Evolutionary conservation across 1,139 yeast genomes (phyloP), one percentile per base, ranked within the genome.

Genomic region (Debaryomycetaceae sp.): DNA sequence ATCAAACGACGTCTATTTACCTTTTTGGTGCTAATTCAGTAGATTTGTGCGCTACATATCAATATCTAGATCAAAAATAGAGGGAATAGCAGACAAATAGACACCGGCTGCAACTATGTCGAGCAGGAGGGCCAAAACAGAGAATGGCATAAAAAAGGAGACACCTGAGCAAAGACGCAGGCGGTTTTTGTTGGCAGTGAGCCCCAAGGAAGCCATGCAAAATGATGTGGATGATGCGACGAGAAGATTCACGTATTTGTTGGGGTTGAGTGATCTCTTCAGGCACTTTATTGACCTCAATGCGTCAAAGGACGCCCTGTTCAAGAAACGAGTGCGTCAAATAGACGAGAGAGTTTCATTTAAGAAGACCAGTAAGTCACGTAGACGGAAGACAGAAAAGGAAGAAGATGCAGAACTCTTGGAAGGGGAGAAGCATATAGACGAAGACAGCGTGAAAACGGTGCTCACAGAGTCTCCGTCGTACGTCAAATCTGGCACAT

Each of bases 391-490:
- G 60, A 84, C 95, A 0, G 96, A 88, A 62, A 85, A 87, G 62
- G 97, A 91, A 58, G 98, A 91, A 61, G 97, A 89, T 62, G 96
- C 89, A 1, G 97, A 89, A 62, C 71, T 89, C 46, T 71, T 91
- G 55, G 78, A 79, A 51, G 96, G 85, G 42, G 96, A 88, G 58
- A 93, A 82, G 47, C 72, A 70, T 41, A 63, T 66, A 44, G 84
- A 78, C 43, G 84, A 67, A 38, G 73, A 67, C 27, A 55, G 59
- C 37, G 80, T 77, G 34, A 68, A 78, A 3, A 81, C 87, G 0
- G 80, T 85, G 6, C 73, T 89, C 51, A 83, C 93, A 0, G 93
- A 87, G 54, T 83, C 95, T 1, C 99, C 99, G 0, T 67, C 80
- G 9, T 93, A 76, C 51, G 60, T 65, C 46, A 57, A 83, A 36